Evolutionary conservation across 768 basidiomycete species (phyloP), one percentile per base, ranked within the genome.

Genomic region (Hebeloma cylindrosporum): DNA sequence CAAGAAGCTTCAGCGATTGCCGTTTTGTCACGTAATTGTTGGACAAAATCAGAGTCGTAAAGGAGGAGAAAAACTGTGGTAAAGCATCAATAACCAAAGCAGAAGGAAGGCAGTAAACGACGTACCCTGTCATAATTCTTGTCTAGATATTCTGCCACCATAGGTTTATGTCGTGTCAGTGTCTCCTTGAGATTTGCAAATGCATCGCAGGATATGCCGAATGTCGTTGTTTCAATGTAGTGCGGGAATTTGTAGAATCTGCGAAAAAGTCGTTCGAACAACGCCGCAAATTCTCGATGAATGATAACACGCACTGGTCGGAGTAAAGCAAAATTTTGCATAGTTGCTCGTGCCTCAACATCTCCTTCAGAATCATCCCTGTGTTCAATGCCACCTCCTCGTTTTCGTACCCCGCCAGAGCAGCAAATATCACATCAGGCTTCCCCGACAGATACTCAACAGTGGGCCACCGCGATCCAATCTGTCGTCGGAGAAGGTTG

Each of bases 1-100:
- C 96, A 2, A 99, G 82, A 5, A 98, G 81, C 68, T 99, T 99
- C 57, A 99, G 81, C 1, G 94, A 97, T 66, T 99, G 96, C 11
- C 96, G 89, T 66, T 98, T 98, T n/a, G 96, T 99, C 45, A 99
- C 96, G 63, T 98, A 98, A 74, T 98, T 98, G 60, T 75, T 78
- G 14, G 95, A 98, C 28, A 92, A 75, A 52, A 98, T 88, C 50
- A 99, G 85, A 13, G 86, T 86, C 11, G 90, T 90, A 71, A 93
- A 98, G 41, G 93, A 92, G 22, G 82, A 79, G 75, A 99, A 99
- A 77, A 98, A 99, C 93, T 96, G 57, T 37, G 43, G 34, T 25
- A 33, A 34, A 47, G 16, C 10, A 18, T 17, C 30, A 5, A 43
- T 32, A 39, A 40, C 40, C 48, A 41, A 48, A 53, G 45, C 34